Evolutionary conservation across 1,139 yeast genomes (phyloP), one percentile per base, ranked within the genome.

Genomic region (Yamadazyma buinensis): DNA sequence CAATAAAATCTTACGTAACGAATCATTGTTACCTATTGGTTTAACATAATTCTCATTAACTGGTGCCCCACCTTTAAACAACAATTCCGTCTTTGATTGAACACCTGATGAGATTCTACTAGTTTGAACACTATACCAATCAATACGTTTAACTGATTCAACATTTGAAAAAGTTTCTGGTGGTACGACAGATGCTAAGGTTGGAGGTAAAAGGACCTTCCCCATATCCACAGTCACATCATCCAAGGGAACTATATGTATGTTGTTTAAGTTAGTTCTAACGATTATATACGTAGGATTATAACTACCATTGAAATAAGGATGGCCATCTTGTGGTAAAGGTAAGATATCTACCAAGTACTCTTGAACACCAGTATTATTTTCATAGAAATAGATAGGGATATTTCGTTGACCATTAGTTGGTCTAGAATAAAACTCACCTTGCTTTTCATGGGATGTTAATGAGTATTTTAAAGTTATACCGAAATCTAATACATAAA

Each of bases 361-460:
- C 36, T 67, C 73, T 0, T 40, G 38, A 12, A 38, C 46, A 2
- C 38, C 41, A 3, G 42, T 36, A 1, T 39, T 30, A 15, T 35
- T 42, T 25, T 37, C 41, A 29, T 53, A 54, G 37, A 64, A 58
- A 4, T 52, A 35, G 3, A 67, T 47, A 1, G 62, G 57, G 11
- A 67, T 46, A n/a, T 55, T 54, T 26, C 64, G 50, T 39, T 57
- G 66, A 7, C 73, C 72, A 19, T 55, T 53, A 25, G 68, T 70
- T 1, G 95, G 95, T 28, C 64, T 67, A 1, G 84, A 66, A 55
- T 87, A 94, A 49, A 80, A 87, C 28, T 72, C 74, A 10, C 84
- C 83, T 81, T 88, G 94, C 36, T 80, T 80, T 12, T 82, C 85
- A 54, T 86, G 85, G 0, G 96, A 82, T 0, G 96, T 83, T 38